Conservation (phyloP, 2,329 filamentous ascomycete genomes). For the Septoria linicola region DNA sequence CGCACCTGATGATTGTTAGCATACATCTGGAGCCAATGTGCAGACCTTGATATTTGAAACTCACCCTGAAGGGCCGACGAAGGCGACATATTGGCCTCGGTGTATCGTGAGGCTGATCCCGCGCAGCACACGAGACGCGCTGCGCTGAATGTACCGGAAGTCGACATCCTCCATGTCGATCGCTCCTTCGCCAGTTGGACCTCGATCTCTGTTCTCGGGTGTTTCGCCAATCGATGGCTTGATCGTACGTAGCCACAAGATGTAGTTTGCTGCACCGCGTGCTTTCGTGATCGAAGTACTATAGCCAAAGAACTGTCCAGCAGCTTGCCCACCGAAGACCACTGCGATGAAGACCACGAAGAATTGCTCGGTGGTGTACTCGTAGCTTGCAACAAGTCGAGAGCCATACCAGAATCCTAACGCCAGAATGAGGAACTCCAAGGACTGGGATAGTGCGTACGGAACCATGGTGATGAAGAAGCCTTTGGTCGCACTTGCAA, state of each 20-base stretch:
- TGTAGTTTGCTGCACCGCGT: constrained; percentile 43
- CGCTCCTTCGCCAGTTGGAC: constrained; percentile 28
- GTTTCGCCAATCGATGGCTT: constrained; percentile 42
- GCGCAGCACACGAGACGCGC: constrained; percentile 30
- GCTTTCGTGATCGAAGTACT: constrained; percentile 43
- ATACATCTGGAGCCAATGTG: too few relatives aligned
- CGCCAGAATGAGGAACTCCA: constrained; percentile 36
- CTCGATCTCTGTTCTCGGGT: constrained; percentile 36
- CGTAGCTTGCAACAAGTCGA: constrained; percentile 34
- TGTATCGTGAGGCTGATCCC: constrained; percentile 33
- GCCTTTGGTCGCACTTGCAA: constrained; percentile 21
- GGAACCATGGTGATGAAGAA: constrained; percentile 31
- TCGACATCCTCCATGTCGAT: constrained; percentile 32
- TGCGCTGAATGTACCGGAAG: constrained; percentile 34
- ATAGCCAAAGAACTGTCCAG: constrained; percentile 67
- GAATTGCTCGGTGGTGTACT: constrained; percentile 46
- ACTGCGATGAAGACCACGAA: constrained; percentile 62
- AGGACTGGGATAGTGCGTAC: constrained; percentile 37
- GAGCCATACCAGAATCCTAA: constrained; percentile 41
- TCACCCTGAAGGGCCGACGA: constrained; percentile 51
- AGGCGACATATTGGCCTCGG: constrained; percentile 46
- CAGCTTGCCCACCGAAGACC: constrained; percentile 65
- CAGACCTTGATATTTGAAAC: too few relatives aligned
- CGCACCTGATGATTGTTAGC: too few relatives aligned
- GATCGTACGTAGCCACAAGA: constrained; percentile 45